phyloP scores from a whole-genome alignment of 176 grass and related monocot species.

The Phoenix roebelenii region DNA sequence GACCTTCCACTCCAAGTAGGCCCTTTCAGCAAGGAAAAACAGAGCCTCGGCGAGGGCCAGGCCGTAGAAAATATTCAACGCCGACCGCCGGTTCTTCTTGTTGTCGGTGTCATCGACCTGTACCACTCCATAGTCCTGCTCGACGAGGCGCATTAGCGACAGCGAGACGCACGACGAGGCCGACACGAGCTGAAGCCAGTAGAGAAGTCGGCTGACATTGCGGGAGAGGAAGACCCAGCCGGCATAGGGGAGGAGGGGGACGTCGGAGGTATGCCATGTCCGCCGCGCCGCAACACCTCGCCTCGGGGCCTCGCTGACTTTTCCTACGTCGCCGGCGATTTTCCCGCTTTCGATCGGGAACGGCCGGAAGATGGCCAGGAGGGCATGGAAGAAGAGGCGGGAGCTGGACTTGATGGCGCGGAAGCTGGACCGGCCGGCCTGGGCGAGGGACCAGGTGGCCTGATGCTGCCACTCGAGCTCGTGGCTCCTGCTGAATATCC shows the following conservation, averaged over 20 bases:
- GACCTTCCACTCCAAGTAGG: slow-evolving; percentile 66
- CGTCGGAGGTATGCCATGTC: background rate
- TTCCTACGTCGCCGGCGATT: background rate
- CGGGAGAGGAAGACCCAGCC: slow-evolving; percentile 36
- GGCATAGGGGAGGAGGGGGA: slow-evolving; percentile 12
- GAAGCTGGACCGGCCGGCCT: slow-evolving; percentile 39
- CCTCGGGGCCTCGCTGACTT: too few species aligned
- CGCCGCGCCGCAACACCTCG: background rate
- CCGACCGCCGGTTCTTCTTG: slow-evolving; percentile 28
- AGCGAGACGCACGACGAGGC: slow-evolving; percentile 51
- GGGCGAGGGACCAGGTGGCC: slow-evolving; percentile 57
- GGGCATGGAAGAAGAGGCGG: slow-evolving; percentile 34
- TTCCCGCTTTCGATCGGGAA: slow-evolving; percentile 13
- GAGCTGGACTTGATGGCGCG: slow-evolving; percentile 33
- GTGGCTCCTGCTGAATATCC: slow-evolving; percentile 89
- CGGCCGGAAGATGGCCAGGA: slow-evolving; percentile 34
- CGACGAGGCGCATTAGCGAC: slow-evolving; percentile 29
- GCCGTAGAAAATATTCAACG: slow-evolving; percentile 61
- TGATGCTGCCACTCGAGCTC: slow-evolving; percentile 98
- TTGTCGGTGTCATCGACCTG: slow-evolving; percentile 19
- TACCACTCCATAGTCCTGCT: slow-evolving; percentile 54
- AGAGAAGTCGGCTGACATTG: slow-evolving; percentile 40
- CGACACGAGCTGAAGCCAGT: slow-evolving; percentile 53
- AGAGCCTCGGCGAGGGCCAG: slow-evolving; percentile 60
- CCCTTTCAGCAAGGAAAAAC: slow-evolving; percentile 56